Conservation (phyloP, 2,329 filamentous ascomycete genomes). For the Fusarium pseudoanthophilum region DNA sequence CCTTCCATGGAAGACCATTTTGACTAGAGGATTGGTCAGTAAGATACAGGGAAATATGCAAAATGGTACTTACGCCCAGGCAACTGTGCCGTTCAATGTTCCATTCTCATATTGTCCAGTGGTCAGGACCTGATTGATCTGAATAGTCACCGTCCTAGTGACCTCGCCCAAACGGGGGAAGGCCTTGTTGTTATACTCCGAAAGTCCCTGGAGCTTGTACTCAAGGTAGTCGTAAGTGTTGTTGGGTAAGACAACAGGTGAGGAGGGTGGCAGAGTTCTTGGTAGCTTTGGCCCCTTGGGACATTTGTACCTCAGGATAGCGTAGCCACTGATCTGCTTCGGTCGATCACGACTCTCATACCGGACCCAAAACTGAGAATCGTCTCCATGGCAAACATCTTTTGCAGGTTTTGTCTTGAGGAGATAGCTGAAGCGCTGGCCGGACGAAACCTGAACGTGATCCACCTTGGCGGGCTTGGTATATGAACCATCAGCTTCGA, state of each 20-base stretch:
- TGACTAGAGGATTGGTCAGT: not conserved
- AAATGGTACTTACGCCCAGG: slow-evolving; percentile 12
- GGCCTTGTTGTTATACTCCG: not conserved
- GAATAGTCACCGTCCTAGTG: slow-evolving; percentile 60
- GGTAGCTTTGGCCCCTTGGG: not conserved
- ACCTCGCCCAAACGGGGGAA: slow-evolving; percentile 59
- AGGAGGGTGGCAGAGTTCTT: not conserved
- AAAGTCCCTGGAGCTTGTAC: slow-evolving; percentile 48
- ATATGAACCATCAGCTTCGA: slow-evolving; percentile 32
- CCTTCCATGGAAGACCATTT: slow-evolving; percentile 27
- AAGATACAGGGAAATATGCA: fast-evolving
- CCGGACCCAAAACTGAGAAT: slow-evolving; percentile 23
- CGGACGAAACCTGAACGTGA: slow-evolving; percentile 21
- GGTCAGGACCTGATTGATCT: slow-evolving; percentile 54
- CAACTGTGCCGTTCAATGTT: slow-evolving; percentile 27
- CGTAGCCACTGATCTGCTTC: slow-evolving; percentile 18
- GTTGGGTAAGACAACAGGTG: slow-evolving; percentile 48
- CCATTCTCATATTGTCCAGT: slow-evolving; percentile 42
- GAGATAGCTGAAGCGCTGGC: slow-evolving; percentile 30
- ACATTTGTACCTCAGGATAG: slow-evolving; percentile 19
- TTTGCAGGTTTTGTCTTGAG: not conserved
- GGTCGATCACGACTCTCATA: slow-evolving; percentile 33
- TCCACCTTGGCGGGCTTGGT: slow-evolving; percentile 9
- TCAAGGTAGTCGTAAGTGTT: slow-evolving; percentile 55
- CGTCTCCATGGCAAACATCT: not conserved